These are phyloP conservation scores for Hamamelis virginiana DNA, from an alignment of 164 flowering plant genomes.

Conservation along the genomic window DNA sequence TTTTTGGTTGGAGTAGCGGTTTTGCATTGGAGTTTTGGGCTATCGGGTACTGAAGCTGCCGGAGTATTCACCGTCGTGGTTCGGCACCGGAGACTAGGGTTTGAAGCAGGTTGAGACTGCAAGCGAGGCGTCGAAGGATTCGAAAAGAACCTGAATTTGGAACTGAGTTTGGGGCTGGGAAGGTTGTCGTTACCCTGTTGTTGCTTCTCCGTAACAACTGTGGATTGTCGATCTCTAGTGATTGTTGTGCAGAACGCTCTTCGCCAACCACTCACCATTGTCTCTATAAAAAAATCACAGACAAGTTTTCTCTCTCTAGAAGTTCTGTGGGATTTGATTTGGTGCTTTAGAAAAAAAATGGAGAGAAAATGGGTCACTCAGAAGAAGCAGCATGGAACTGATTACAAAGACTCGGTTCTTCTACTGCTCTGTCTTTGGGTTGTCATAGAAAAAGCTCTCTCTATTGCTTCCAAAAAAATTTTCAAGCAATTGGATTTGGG, in stretches of 20 bases:
- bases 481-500: not conserved
- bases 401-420: not conserved
- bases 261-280: constrained; percentile 48
- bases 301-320: not conserved
- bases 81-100: constrained; percentile 42
- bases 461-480: constrained; percentile 2
- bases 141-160: constrained; percentile 41
- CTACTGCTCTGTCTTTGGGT: too few relatives aligned
- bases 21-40: constrained; percentile 63
- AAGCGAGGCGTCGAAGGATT: constrained; percentile 33
- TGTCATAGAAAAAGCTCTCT: constrained; percentile 7
- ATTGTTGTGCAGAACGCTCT: constrained; percentile 47
- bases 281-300: not conserved
- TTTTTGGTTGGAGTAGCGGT: constrained; percentile 22
- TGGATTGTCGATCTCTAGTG: constrained; percentile 22
- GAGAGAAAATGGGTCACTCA: not conserved
- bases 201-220: constrained; percentile 6
- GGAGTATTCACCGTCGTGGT: constrained; percentile 23
- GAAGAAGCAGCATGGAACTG: not conserved
- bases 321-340: not conserved
- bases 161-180: constrained; percentile 22
- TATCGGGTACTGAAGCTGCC: constrained; percentile 27
- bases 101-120: constrained; percentile 24
- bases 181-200: not conserved
- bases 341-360: not conserved